Conservation (phyloP, 2,329 filamentous ascomycete species). For the Cercospora janseana region DNA sequence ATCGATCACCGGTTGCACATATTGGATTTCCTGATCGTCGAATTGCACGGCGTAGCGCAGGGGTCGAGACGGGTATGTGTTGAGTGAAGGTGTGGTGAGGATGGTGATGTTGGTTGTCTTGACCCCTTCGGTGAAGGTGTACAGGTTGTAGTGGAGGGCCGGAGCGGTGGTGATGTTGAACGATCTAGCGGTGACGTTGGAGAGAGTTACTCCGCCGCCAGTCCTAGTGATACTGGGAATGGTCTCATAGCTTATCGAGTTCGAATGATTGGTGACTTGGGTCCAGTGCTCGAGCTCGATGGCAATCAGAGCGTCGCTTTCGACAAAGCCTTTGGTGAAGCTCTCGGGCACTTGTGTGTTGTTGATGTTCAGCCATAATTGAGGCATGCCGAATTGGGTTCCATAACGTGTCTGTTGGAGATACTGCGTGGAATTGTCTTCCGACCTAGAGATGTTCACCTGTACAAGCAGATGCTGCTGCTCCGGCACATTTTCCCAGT, state of each 20-base stretch:
- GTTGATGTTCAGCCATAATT: constrained; percentile 56
- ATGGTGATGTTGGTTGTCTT: constrained; percentile 38
- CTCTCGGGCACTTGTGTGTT: constrained; percentile 38
- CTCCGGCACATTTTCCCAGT: constrained; percentile 3
- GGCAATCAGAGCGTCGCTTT: constrained; percentile 52
- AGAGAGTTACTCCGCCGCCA: constrained; percentile 50
- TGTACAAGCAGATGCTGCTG: background rate
- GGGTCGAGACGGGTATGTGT: constrained; percentile 31
- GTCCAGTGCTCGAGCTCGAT: constrained; percentile 41
- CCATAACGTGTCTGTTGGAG: background rate
- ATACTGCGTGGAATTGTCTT: constrained; percentile 5
- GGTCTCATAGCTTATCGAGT: constrained; percentile 24
- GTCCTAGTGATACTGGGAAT: constrained; percentile 52
- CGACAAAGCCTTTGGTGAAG: constrained; percentile 61
- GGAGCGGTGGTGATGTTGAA: constrained; percentile 46
- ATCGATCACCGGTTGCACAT: constrained; percentile 29
- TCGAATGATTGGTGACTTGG: constrained; percentile 20
- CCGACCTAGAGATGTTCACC: constrained; percentile 1
- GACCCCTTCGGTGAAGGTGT: constrained; percentile 32
- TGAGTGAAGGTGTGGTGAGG: constrained; percentile 31
- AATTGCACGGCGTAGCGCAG: constrained; percentile 43
- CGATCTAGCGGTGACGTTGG: constrained; percentile 29
- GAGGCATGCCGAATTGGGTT: constrained; percentile 40
- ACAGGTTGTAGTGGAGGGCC: constrained; percentile 52
- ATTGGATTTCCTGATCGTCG: constrained; percentile 29